Evolutionary conservation across 306 rosid genomes (phyloP).

Genomic region (Castanea mollissima): DNA sequence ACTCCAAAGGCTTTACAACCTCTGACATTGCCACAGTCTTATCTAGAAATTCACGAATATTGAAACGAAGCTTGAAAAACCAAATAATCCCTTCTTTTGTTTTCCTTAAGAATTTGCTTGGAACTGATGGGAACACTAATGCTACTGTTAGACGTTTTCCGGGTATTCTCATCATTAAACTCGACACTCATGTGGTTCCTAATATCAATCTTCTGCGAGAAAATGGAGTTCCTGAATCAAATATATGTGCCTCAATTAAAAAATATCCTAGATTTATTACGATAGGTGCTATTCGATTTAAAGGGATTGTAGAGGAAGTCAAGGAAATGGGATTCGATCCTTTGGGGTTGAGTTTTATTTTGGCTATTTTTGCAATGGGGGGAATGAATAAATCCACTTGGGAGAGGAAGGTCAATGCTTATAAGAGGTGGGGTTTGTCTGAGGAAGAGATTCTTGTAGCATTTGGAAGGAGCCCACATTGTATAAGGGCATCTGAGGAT

Average conservation of each 20-base stretch:
- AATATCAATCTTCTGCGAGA: neutral
- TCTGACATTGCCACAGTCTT: too few species aligned
- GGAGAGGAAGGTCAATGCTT: conserved; percentile 37
- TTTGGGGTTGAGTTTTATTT: conserved; percentile 4
- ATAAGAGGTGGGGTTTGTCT: conserved; percentile 58
- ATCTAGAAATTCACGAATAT: too few species aligned
- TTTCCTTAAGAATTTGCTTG: too few species aligned
- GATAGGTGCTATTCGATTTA: neutral
- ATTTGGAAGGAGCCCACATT: conserved; percentile 39
- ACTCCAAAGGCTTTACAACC: neutral
- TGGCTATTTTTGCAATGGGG: conserved; percentile 32
- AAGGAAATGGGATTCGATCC: conserved; percentile 42
- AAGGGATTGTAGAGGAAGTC: conserved; percentile 15
- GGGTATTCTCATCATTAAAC: too few species aligned
- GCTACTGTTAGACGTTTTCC: too few species aligned
- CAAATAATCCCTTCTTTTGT: too few species aligned
- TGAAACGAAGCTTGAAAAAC: too few species aligned
- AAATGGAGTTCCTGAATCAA: conserved; percentile 7
- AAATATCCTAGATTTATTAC: too few species aligned
- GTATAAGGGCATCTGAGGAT: conserved; percentile 31
- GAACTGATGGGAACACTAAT: too few species aligned
- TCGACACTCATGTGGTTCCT: neutral
- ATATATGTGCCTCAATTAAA: too few species aligned
- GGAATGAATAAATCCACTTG: conserved; percentile 28
- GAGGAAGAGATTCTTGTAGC: conserved; percentile 34